Evolutionary conservation across 306 rosid species (phyloP), one percentile per base, ranked within the genome.

Genomic region (Cicer yamashitae): DNA sequence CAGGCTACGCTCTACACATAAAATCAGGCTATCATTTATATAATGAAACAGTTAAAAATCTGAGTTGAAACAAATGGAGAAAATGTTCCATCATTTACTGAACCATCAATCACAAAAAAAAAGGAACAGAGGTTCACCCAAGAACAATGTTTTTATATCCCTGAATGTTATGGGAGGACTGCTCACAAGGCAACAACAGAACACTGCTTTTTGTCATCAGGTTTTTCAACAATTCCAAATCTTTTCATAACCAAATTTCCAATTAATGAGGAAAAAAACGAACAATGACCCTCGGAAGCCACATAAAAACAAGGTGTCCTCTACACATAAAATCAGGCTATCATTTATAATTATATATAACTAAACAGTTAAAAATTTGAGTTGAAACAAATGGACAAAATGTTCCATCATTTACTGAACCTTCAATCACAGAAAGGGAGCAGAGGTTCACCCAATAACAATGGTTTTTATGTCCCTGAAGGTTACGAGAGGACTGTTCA

Each of bases 361-460:
- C 30, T 0, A 56, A 30, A 30, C 5, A 30, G 37, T 30, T 18
- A 6, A 8, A 18, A 7, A 54, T 54, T 9, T 54, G 8, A 0
- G 34, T 10, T 22, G 39, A 7, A 58, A 4, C 64, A 58, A 58
- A 10, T 3, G 3, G 37, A 30, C 5, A 30, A 20, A 4, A 78
- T 84, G 80, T 90, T 2, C 73, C 87, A 82, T 82, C 87, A 74
- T 89, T 91, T 74, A 91, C 93, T 88, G 93, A 90, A 88, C 92
- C 92, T 81, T 80, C 22, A 78, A 82, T 41, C 77, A 88, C 75
- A 7, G 38, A 37, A 6, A 47, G 57, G 14, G 56, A 85, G 84
- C 75, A 82, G 37, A 83, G 91, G 88, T 84, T 90, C 92, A 92
- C 90, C 97, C 94, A 87, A 90, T 0, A 88, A 88, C 86, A 84